Percentiles rank a stretch among this genome's conserved stretches.
Conservation (phyloP, 495 filamentous ascomycete genomes). For the Alectoria sarmentosa region DNA sequence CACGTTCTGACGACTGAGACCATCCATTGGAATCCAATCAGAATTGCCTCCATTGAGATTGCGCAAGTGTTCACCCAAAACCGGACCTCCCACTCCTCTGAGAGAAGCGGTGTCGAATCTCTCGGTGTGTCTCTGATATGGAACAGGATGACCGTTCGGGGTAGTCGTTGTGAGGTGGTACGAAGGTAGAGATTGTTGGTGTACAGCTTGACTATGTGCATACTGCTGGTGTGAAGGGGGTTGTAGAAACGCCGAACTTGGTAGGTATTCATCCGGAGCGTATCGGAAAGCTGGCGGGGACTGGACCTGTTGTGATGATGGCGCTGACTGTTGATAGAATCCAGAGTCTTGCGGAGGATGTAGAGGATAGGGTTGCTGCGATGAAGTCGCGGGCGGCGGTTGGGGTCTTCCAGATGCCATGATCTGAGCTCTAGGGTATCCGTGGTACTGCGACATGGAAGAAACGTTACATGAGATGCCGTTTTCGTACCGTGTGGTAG, state of each 20-base stretch:
- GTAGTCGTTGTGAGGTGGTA: not conserved
- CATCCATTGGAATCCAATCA: not conserved
- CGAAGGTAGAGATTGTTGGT: not conserved
- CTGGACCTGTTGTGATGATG: not conserved
- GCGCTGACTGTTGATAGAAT: not conserved
- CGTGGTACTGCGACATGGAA: not conserved
- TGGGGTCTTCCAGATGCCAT: not conserved
- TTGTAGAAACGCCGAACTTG: too few relatives aligned
- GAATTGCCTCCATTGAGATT: not conserved
- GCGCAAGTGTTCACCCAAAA: not conserved
- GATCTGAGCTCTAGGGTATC: not conserved
- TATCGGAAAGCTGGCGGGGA: not conserved
- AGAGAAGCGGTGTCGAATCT: not conserved
- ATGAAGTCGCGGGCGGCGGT: not conserved
- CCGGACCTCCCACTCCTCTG: not conserved
- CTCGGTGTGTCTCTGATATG: not conserved
- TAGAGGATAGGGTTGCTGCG: not conserved
- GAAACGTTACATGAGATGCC: not conserved
- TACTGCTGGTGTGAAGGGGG: not conserved
- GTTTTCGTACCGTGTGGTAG: not conserved
- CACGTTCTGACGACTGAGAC: not conserved
- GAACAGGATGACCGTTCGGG: not conserved
- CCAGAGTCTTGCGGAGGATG: not conserved
- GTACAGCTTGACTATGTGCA: not conserved
- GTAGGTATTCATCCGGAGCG: not conserved